A percentile compares a stretch with the other conserved stretches of the same genome.
Evolutionary conservation across 2,329 filamentous ascomycete genomes (phyloP).

Genomic region (Beauveria sp.): DNA sequence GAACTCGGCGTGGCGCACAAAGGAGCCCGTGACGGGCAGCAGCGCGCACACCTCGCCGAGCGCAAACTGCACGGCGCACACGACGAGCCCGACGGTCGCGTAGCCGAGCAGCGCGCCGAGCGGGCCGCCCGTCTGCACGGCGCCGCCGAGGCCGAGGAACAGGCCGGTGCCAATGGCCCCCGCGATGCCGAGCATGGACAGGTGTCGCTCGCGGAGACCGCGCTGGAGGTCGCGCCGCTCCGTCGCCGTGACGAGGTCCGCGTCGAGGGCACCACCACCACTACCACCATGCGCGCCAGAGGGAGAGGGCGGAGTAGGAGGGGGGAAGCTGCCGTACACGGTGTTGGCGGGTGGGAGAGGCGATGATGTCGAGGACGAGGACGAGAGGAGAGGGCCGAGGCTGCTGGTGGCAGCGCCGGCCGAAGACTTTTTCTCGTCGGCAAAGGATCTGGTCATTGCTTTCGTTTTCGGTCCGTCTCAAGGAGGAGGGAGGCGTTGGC

Average conservation of each 20-base stretch:
- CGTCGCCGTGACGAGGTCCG: constrained; percentile 38
- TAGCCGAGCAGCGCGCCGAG: constrained; percentile 44
- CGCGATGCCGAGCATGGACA: constrained; percentile 56
- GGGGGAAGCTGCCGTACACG: not conserved
- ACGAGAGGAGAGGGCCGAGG: not conserved
- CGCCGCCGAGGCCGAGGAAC: constrained; percentile 50
- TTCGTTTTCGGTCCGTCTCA: too few relatives aligned
- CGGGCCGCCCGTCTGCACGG: constrained; percentile 43
- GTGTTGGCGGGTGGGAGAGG: too few relatives aligned
- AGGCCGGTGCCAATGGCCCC: constrained; percentile 55
- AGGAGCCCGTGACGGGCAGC: constrained; percentile 55
- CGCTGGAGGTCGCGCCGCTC: constrained; percentile 44
- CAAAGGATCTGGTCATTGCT: too few relatives aligned
- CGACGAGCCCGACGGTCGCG: constrained; percentile 47
- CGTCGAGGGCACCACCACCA: constrained; percentile 9
- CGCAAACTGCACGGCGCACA: constrained; percentile 50
- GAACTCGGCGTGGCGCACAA: constrained; percentile 52
- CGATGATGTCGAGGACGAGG: not conserved
- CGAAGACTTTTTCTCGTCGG: not conserved
- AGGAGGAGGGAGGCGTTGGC: too few relatives aligned
- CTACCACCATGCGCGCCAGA: too few relatives aligned
- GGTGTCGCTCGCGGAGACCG: constrained; percentile 40
- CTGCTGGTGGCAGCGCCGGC: not conserved
- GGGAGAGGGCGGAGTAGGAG: too few relatives aligned
- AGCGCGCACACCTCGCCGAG: constrained; percentile 54